Evolutionary conservation across 148 eudicot genomes (phyloP), one percentile per base, ranked within the genome.

Genomic region (Rhododendron griersonianum): DNA sequence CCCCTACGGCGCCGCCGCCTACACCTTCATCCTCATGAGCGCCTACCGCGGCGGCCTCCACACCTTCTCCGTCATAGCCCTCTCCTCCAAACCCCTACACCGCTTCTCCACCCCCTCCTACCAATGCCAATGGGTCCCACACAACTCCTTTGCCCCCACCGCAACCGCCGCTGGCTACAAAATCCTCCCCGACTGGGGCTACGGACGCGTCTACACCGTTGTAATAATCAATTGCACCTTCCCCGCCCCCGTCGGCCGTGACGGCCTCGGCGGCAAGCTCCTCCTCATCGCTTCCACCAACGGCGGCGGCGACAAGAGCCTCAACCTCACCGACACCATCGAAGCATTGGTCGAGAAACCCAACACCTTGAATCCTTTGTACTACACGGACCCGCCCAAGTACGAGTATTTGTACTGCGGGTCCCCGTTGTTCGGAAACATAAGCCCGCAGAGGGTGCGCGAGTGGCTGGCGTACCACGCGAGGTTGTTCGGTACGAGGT

Each of bases 151-250:
- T 44, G 25, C 65, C 61, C 19, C 80, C 57, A 78, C 87, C 14
- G 79, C 84, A 1, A 21, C 65, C n/a, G 25, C 65, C 30, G 30
- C 73, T 28, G 94, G 92, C 7, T 33, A 28, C 4, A 87, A 87
- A 63, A 89, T 92, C 83, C 93, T 95, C 55, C 95, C 97, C 0
- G 98, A 96, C 61, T 96, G 98, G 98, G 96, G 98, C 71, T 94
- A 89, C 86, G 98, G 98, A 41, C 91, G 93, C 61, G 95, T 95
- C 7, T 95, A 94, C 91, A 94, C 97, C 13, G 93, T 91, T 30
- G 89, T 93, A 1, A 92, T 96, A 1, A 81, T 96, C 25, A 96
- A 93, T 88, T 96, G 98, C 86, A 93, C 98, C 2, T 96, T 96
- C 89, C 86, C 94, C 0, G 4, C 21, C 78, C 81, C 91, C 11